Base-by-base conservation (phyloP, 164 flowering plant genomes). In the Nelumbo lutea region DNA sequence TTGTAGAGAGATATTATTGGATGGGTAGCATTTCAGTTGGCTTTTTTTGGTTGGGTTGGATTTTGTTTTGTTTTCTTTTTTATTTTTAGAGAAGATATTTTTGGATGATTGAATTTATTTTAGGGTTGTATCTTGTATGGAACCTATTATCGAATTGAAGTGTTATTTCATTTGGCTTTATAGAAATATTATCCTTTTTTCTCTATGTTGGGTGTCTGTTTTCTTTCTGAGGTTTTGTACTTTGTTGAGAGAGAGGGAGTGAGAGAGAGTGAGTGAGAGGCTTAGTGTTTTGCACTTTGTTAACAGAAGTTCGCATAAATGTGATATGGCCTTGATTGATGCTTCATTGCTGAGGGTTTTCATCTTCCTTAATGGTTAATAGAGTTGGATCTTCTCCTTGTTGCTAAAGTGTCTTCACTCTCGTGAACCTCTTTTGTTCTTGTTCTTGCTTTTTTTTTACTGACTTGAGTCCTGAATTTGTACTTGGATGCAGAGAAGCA, bases 401-500 rank as follows among this genome's bases (percentile, higher is more conserved):
- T 46, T 4, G 48, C 48, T 46, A 5, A 2, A 5, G 13, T 15
- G 14, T 53, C 57, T 53, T 4, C 15, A 53, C 57, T 11, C 2
- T 10, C 57, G 3, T 53, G 57, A 27, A 27, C 11, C 11, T 53
- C 14, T 53, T 13, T 53, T 4, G n/a, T 9, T 53, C 14, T 53
- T 11, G n/a, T 15, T 13, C 57, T 9, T 11, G 11, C 2, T 10
- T 51, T 46, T 46, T 46, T 46, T 7, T 7, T 46, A 10, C 47
- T 62, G 10, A 62, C n/a, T 44, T 0, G 10, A 4, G 13, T 46
- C n/a, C 15, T 63, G 4, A 38, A 46, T 48, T 60, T 65, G 48
- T 9, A 59, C 62, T 65, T 68, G 41, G 15, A 60, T 79, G 69
- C 87, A 82, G 88, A 84, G 79, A 80, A 84, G 80, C 78, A 81